Conservation (phyloP, 352 stramenopile species). For the Phytophthora vignae region DNA sequence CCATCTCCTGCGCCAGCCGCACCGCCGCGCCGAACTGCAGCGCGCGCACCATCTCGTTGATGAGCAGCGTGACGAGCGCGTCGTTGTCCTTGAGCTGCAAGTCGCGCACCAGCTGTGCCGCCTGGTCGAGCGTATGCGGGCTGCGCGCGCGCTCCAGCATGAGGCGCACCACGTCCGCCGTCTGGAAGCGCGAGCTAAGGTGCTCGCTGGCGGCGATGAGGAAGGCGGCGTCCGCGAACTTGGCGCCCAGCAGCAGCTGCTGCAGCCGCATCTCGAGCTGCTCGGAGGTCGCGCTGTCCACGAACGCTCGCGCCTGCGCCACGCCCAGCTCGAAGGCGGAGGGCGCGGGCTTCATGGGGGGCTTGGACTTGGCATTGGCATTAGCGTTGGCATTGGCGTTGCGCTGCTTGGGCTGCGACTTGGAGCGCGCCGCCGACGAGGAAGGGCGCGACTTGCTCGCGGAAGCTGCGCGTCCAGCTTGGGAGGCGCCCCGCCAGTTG, state of each 20-base stretch:
- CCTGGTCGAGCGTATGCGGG: constrained; percentile 57
- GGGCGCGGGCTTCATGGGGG: constrained; percentile 18
- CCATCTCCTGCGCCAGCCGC: constrained; percentile 82
- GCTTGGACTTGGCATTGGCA: constrained; percentile 37
- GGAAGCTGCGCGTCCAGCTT: constrained; percentile 16
- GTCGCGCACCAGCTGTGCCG: constrained; percentile 78
- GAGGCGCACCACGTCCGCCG: constrained; percentile 78
- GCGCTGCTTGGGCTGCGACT: constrained; percentile 66
- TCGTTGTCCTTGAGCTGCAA: constrained; percentile 76
- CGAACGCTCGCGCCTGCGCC: constrained; percentile 40
- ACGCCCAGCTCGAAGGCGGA: constrained; percentile 48
- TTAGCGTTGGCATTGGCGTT: constrained; percentile 12
- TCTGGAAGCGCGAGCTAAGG: constrained; percentile 77
- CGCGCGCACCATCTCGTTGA: constrained; percentile 79
- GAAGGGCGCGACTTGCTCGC: constrained; percentile 25
- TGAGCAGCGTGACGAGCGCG: constrained; percentile 81
- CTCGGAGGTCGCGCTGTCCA: constrained; percentile 46
- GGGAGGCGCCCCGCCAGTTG: constrained; percentile 45
- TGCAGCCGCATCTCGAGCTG: constrained; percentile 69
- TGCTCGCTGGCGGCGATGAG: constrained; percentile 63
- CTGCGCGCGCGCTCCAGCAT: constrained; percentile 62
- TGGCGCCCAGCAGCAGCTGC: constrained; percentile 47
- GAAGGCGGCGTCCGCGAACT: constrained; percentile 74
- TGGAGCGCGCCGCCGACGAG: constrained; percentile 34
- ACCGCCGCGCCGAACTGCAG: constrained; percentile 76